These are phyloP conservation scores for Penicillium pulvis DNA, from an alignment of 495 filamentous ascomycete species.

Conservation along the genomic window DNA sequence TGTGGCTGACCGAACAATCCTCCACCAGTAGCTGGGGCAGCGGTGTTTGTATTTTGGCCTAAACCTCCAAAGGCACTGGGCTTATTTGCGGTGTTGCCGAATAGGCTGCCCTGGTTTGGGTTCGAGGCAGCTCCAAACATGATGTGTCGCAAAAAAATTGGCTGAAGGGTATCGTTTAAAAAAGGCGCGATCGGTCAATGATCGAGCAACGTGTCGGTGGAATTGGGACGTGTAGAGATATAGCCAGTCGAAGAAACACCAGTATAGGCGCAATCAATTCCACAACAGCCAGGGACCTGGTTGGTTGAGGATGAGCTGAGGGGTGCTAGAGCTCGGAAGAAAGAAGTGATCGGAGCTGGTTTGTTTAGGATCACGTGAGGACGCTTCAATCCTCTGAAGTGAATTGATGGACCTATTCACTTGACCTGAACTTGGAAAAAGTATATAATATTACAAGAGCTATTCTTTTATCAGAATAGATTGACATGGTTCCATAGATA, in stretches of 20 bases:
- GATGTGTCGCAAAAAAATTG: constrained; percentile 19
- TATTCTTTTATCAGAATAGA: no score
- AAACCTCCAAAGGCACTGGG: constrained; percentile 39
- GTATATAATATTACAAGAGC: neutral
- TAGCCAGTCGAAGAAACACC: neutral
- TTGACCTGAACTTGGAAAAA: no score
- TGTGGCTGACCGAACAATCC: constrained; percentile 32
- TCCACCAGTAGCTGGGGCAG: constrained; percentile 21
- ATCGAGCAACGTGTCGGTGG: neutral
- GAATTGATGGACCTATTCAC: neutral
- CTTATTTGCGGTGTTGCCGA: constrained; percentile 38
- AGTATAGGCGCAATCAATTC: constrained; percentile 5
- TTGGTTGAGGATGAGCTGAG: constrained; percentile 21
- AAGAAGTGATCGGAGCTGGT: constrained; percentile 29
- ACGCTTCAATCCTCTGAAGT: neutral
- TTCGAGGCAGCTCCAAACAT: constrained; percentile 43
- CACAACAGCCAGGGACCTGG: constrained; percentile 16
- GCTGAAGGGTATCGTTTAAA: constrained; percentile 18
- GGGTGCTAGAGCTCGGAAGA: constrained; percentile 27
- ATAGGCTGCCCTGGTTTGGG: constrained; percentile 29
- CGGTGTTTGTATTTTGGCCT: constrained; percentile 22
- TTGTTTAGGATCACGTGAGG: constrained; percentile 38
- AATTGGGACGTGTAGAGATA: neutral
- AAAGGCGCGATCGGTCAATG: constrained; percentile 19
- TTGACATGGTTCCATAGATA: no score